These are phyloP conservation scores for Byssoonygena ceratinophila DNA, from an alignment of 2,329 filamentous ascomycete genomes.

Conservation along the genomic window DNA sequence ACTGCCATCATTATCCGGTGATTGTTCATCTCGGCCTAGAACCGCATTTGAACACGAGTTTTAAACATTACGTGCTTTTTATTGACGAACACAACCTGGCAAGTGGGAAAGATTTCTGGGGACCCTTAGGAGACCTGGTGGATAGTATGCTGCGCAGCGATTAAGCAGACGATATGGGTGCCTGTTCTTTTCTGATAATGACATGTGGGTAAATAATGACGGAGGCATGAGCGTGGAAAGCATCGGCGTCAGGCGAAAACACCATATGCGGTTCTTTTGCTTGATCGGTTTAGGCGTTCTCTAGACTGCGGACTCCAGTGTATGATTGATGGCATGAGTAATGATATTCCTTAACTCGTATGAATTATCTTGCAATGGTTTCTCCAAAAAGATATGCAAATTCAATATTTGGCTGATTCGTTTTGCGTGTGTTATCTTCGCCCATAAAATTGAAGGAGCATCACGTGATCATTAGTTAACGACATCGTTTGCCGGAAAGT, in stretches of 20 bases:
- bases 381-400: neutral
- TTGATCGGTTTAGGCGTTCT: slow-evolving; percentile 6
- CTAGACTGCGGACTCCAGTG: slow-evolving; percentile 8
- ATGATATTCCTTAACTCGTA: slow-evolving; percentile 10
- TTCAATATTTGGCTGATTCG: neutral
- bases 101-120: slow-evolving; percentile 94
- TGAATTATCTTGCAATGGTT: slow-evolving; percentile 4
- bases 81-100: slow-evolving; percentile 92
- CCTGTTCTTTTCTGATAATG: neutral
- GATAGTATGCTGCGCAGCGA: slow-evolving; percentile 97
- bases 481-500: slow-evolving; percentile 10
- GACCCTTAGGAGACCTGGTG: slow-evolving; percentile 84
- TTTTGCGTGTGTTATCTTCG: neutral
- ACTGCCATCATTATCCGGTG: slow-evolving; percentile 98
- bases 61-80: slow-evolving; percentile 99
- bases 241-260: neutral
- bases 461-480: slow-evolving; percentile 12
- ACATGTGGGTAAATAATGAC: neutral
- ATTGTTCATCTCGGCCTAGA: slow-evolving; percentile 90
- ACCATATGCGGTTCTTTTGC: neutral
- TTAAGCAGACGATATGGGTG: slow-evolving; percentile 34
- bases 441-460: neutral
- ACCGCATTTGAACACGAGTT: slow-evolving; percentile 95
- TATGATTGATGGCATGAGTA: slow-evolving; percentile 8
- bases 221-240: slow-evolving; percentile 10